Conservation (phyloP, 345 rosid species). For the Bruguiera parviflora region DNA sequence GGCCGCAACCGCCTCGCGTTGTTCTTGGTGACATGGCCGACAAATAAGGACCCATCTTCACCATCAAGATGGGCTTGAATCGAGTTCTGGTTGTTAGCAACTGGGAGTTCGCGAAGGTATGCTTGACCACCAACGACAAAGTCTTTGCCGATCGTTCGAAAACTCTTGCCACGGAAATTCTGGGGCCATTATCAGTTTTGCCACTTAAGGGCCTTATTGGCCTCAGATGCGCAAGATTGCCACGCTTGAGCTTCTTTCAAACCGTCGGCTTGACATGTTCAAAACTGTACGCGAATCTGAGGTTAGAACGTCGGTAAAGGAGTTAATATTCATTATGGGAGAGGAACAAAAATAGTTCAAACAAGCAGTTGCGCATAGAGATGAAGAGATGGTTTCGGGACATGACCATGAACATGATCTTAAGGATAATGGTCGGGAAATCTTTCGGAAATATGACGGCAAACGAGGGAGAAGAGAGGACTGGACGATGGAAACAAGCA, state of each 20-base stretch:
- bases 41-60: conserved; percentile 33
- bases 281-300: too few species aligned
- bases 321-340: neutral
- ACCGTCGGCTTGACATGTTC: conserved; percentile 27
- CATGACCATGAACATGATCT: neutral
- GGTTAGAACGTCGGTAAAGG: neutral
- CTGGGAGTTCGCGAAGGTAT: conserved; percentile 31
- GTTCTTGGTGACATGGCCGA: conserved; percentile 33
- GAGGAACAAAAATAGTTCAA: neutral
- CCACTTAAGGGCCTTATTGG: conserved; percentile 37
- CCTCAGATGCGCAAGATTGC: conserved; percentile 25
- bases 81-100: conserved; percentile 25
- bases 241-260: conserved; percentile 35
- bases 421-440: neutral
- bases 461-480: neutral
- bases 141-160: conserved; percentile 27
- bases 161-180: neutral
- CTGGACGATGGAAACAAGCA: neutral
- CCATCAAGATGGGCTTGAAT: conserved; percentile 27
- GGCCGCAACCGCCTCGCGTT: conserved; percentile 23
- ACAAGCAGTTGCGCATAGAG: neutral
- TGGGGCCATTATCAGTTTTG: conserved; percentile 19
- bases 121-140: conserved; percentile 32
- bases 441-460: neutral
- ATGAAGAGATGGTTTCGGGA: neutral